These are phyloP conservation scores for Echeveria elegans DNA, from an alignment of 164 flowering plant genomes.

Conservation along the genomic window DNA sequence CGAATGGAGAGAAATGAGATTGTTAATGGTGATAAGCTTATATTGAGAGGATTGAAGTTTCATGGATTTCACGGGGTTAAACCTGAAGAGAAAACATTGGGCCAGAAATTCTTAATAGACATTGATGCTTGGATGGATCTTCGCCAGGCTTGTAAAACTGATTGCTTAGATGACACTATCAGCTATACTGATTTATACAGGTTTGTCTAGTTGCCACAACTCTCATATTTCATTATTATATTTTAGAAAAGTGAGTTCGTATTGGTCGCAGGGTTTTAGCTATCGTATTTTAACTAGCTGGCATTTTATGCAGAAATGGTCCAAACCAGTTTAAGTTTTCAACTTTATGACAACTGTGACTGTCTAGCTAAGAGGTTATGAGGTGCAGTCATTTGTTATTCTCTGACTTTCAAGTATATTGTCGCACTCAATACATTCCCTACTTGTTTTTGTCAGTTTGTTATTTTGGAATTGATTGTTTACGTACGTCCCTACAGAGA, in stretches of 20 bases:
- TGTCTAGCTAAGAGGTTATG: not conserved
- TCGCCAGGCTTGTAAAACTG: conserved; percentile 57
- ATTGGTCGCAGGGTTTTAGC: too few relatives aligned
- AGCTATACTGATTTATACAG: conserved; percentile 74
- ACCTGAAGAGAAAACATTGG: conserved; percentile 60
- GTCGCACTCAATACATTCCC: not conserved
- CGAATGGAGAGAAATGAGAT: conserved; percentile 16
- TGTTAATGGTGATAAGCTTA: conserved; percentile 70
- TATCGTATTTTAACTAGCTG: not conserved
- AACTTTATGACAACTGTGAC: not conserved
- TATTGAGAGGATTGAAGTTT: conserved; percentile 72
- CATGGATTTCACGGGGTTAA: conserved; percentile 92
- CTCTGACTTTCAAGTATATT: not conserved
- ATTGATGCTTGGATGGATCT: conserved; percentile 94
- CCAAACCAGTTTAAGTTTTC: not conserved
- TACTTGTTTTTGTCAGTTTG: too few relatives aligned
- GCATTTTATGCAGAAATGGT: not conserved
- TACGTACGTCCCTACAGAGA: not conserved
- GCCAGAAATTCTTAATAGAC: conserved; percentile 87
- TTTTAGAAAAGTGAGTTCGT: not conserved
- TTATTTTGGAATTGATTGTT: too few relatives aligned
- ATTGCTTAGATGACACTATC: conserved; percentile 52
- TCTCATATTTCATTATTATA: not conserved
- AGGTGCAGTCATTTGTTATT: not conserved
- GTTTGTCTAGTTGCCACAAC: conserved; percentile 19